Base-by-base conservation (phyloP, 805 yeast species). In the Geotrichum ghanense region DNA sequence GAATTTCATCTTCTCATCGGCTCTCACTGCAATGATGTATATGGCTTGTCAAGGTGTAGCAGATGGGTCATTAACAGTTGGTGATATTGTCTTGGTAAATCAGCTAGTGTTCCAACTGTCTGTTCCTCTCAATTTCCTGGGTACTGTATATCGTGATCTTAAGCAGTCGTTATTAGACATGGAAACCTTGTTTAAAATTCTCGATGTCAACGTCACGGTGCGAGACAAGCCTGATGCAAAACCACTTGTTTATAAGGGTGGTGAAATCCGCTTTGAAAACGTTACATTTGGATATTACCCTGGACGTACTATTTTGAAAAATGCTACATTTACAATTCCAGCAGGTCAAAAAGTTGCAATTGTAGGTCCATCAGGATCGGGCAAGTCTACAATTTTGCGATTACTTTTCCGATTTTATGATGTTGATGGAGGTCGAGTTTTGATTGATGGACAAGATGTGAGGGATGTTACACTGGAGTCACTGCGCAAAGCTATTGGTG, bases 11-110 rank as follows among this genome's bases (percentile, higher is more conserved):
- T 83, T 83, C 66, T 85, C 97, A 0, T 65, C 84, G 37, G 97
- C 98, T 1, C 69, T 92, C 52, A 92, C 98, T 1, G 84, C 81
- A 1, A 92, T 92, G 94, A 92, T 92, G 98, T 92, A 85, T 63
- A 81, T 92, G 95, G 97, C 96, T 14, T 86, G 95, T 57, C 78
- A 79, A 47, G 97, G 97, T 22, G 92, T 92, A n/a, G 79, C 87
- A 12, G 64, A 75, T 2, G 95, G 95, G 0, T 64, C 76, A 0
- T 68, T 92, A 47, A 82, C 94, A 0, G 97, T 92, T 19, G 98
- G 98, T 54, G 98, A 92, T 61, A 71, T 92, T 58, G 97, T 92
- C 19, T 70, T 92, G 50, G 90, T 92, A 53, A 92, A 92, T 65
- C 98, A 92, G 67, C 73, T 92, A 48, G 97, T 92, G 14, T 92